Evolutionary conservation across 108 stramenopile species (phyloP).

Genomic region (Fragilaria crotonensis): DNA sequence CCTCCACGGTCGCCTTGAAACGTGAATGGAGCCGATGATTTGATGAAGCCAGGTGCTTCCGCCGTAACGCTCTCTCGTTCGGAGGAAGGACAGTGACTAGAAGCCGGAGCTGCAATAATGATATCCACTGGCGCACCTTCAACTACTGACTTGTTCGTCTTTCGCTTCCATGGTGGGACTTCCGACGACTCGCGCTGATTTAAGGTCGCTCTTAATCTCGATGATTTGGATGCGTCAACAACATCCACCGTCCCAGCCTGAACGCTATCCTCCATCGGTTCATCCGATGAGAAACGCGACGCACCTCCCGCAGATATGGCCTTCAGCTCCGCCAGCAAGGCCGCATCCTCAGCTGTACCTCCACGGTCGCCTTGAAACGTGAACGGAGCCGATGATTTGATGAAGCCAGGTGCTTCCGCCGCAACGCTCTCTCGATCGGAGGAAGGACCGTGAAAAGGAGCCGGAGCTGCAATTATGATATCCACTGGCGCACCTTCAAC

Average conservation of each 20-base stretch:
- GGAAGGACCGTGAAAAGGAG: too few species aligned
- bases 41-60: conserved; percentile 4
- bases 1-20: conserved; percentile 56
- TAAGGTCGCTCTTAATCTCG: not conserved
- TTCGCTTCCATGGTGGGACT: conserved; percentile 15
- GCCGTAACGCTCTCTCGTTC: too few species aligned
- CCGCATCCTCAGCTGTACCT: conserved; percentile 71
- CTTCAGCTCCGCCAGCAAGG: conserved; percentile 50
- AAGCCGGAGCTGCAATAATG: not conserved
- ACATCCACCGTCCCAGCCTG: not conserved
- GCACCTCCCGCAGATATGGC: conserved; percentile 48
- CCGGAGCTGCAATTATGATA: not conserved
- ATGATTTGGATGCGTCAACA: not conserved
- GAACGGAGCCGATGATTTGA: conserved; percentile 30
- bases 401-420: not conserved
- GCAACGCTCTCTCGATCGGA: too few species aligned
- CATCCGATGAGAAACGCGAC: conserved; percentile 40
- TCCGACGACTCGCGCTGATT: too few species aligned
- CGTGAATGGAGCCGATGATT: conserved; percentile 26
- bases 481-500: conserved; percentile 7
- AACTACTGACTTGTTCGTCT: conserved; percentile 2
- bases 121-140: conserved; percentile 6
- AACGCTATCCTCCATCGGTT: not conserved
- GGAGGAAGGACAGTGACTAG: too few species aligned
- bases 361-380: conserved; percentile 69